Percentiles rank a stretch among this genome's conserved stretches.
Evolutionary conservation across 768 basidiomycete species (phyloP).

Genomic region (Mycena sanguinolenta): DNA sequence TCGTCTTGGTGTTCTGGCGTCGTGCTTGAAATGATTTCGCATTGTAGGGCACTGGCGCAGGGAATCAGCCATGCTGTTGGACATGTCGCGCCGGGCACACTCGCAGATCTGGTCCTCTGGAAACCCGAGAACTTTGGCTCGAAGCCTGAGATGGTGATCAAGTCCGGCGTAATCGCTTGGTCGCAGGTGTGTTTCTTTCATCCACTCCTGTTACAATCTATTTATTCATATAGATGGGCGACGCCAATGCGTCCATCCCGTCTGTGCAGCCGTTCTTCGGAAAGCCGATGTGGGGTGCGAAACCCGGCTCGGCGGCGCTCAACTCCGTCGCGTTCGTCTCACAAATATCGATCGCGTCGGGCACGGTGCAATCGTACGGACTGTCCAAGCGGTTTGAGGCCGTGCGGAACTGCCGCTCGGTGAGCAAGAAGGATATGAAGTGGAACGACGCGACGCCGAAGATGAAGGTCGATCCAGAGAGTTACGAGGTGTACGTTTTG

Average conservation of each 20-base stretch:
- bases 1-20: not conserved
- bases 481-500: conserved; percentile 75
- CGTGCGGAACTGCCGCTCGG: conserved; percentile 79
- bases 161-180: conserved; percentile 94
- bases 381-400: conserved; percentile 81
- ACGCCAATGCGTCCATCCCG: conserved; percentile 96
- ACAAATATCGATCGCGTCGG: conserved; percentile 68
- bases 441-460: conserved; percentile 86
- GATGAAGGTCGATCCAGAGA: conserved; percentile 94
- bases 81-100: conserved; percentile 81
- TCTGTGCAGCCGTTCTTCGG: conserved; percentile 91
- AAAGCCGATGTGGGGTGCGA: conserved; percentile 94
- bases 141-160: conserved; percentile 94
- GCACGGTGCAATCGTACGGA: conserved; percentile 68
- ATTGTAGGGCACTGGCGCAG: conserved; percentile 87
- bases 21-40: not conserved
- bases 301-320: conserved; percentile 81
- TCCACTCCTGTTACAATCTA: conserved; percentile 12
- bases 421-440: conserved; percentile 94
- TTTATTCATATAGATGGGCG: conserved; percentile 81
- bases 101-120: conserved; percentile 98
- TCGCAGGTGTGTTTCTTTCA: conserved; percentile 73
- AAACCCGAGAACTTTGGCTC: conserved; percentile 93
- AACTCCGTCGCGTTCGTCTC: conserved; percentile 93
- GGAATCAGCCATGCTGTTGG: conserved; percentile 92